phyloP scores from a whole-genome alignment of 371 early-diverging fungal genomes.

The Mortierella sp. region DNA sequence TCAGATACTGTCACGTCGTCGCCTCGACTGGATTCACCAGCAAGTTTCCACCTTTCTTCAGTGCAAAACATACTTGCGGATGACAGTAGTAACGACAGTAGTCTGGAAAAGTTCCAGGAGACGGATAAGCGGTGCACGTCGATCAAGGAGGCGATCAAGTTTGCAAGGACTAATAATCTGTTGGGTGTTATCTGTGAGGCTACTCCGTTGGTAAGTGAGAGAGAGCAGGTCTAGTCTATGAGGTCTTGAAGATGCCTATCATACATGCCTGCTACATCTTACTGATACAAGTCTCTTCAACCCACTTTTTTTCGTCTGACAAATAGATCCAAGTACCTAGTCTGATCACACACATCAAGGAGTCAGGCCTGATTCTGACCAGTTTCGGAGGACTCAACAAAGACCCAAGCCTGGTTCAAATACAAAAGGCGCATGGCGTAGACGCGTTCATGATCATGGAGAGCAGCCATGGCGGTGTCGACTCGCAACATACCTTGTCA shows the following conservation, averaged over 20 bases:
- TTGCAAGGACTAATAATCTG: conserved; percentile 83
- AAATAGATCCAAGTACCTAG: conserved; percentile 88
- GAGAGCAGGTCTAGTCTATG: neutral
- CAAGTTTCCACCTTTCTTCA: neutral
- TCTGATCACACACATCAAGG: conserved; percentile 90
- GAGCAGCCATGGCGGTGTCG: neutral
- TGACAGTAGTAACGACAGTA: no score
- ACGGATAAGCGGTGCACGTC: conserved; percentile 59
- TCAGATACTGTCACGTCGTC: conserved; percentile 32
- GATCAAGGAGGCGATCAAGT: conserved; percentile 86
- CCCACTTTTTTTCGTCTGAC: neutral
- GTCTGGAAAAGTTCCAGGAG: conserved; percentile 28
- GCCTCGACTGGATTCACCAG: conserved; percentile 19
- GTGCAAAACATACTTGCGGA: neutral
- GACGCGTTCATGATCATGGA: conserved; percentile 86
- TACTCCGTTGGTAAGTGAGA: conserved; percentile 77
- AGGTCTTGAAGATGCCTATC: neutral
- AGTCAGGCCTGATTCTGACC: conserved; percentile 89
- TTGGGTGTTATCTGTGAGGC: conserved; percentile 93
- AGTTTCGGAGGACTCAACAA: conserved; percentile 88
- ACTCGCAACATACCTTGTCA: neutral
- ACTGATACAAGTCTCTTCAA: neutral
- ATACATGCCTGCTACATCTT: neutral
- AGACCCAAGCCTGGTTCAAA: conserved; percentile 67
- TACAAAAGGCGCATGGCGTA: conserved; percentile 87